Base-by-base conservation (phyloP, 768 basidiomycete species). In the Boletus sp. region DNA sequence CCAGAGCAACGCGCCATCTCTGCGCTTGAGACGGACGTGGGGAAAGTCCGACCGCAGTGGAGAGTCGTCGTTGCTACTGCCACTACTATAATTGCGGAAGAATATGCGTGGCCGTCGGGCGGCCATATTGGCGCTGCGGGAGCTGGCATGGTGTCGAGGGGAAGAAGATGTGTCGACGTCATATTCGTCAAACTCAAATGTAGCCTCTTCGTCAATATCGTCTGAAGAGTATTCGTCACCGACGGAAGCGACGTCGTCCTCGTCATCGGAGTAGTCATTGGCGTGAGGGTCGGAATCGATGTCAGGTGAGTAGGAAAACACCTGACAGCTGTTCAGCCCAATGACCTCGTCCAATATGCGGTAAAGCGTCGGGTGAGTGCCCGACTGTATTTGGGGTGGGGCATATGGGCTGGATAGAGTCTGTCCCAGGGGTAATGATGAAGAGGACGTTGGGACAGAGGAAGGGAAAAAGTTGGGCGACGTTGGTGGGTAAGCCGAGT, bases 201-300 rank as follows among this genome's bases (percentile, higher is more conserved):
- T 80, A 50, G 80, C 79, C 42, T 89, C 89, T 59, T 90, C 89
- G 49, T 90, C 89, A 57, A 87, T 86, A 55, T 86, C 80, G 55
- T 80, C 86, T 51, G 80, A 78, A n/a, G 85, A 85, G 61, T 84
- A 84, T 58, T 87, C 87, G 59, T 90, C 88, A 2, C 77, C 84
- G 54, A 79, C 75, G 42, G 84, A 84, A 0, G 82, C 81, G 53
- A 83, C 75, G 62, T 91, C 90, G 61, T 90, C 89, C 63, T 90
- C 89, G 67, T 88, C 88, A 65, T 90, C 87, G 29, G 83, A 83
- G 66, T 86, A 83, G 76, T 92, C 86, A 67, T 85, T 84, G 44
- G 90, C 91, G 63, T 98, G 94, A 1, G 97, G 97, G 76, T 99
- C 97, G 28, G 89, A 87, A 62, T 96, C 93, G 57, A 90, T 86